phyloP scores from a whole-genome alignment of 371 early-diverging fungal genomes.

The Mortierella sp. region DNA sequence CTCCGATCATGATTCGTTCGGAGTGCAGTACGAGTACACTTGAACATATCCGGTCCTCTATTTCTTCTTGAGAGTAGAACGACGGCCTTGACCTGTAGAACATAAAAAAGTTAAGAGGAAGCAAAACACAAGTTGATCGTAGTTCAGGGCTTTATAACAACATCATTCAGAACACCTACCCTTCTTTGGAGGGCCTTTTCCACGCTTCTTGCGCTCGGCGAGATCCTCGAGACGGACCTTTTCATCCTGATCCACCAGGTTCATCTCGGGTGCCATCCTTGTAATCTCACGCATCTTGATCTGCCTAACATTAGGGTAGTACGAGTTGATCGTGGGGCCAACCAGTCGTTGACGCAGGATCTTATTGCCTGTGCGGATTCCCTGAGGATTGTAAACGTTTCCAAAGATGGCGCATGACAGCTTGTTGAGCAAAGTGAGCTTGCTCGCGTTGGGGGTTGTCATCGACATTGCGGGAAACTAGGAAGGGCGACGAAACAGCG shows the following conservation, averaged over 20 bases:
- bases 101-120: conserved; percentile 3
- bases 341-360: conserved; percentile 74
- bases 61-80: conserved; percentile 72
- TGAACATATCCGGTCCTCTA: conserved; percentile 26
- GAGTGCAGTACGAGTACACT: background rate
- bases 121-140: too few species aligned
- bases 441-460: conserved; percentile 18
- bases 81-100: conserved; percentile 69
- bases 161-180: conserved; percentile 64
- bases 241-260: conserved; percentile 72
- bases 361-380: conserved; percentile 78
- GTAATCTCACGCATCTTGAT: conserved; percentile 71
- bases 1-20: conserved; percentile 1
- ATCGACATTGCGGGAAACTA: conserved; percentile 9
- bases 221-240: conserved; percentile 77
- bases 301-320: conserved; percentile 71
- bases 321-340: conserved; percentile 73
- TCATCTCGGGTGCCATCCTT: conserved; percentile 68
- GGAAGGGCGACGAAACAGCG: background rate
- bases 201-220: conserved; percentile 76
- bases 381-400: conserved; percentile 78
- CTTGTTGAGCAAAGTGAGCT: conserved; percentile 67
- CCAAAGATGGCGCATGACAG: conserved; percentile 75
- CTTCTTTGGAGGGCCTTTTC: conserved; percentile 88
- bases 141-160: too few species aligned